Base-by-base conservation (phyloP, 2,329 filamentous ascomycete genomes). In the Talaromyces sp. region DNA sequence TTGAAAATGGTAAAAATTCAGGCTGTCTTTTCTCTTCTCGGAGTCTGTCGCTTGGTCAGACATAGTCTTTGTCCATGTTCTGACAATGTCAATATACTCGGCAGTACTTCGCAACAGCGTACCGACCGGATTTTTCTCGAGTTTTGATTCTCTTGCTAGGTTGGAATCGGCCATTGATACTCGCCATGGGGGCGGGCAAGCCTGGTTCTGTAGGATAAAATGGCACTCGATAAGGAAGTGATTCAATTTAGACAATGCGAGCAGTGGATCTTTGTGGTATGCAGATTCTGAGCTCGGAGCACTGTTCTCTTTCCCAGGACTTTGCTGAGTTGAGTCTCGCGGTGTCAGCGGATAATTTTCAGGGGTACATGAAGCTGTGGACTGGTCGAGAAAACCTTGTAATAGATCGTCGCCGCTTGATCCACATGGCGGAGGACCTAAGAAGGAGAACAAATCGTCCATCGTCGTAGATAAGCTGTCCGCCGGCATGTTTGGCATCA, bases 131-230 rank as follows among this genome's bases (percentile, higher is more conserved):
- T 50, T 50, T 50, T 22, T 31, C 10, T 47, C 39, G n/a, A 35
- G 19, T 52, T 39, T 37, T 7, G 59, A 27, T 33, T 31, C 41
- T 19, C 11, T 22, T n/a, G 5, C n/a, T 13, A 35, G 31, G n/a
- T 37, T 56, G 4, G 16, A 1, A 22, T 56, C 16, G 27, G 13
- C 24, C 27, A 50, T 50, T 39, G 43, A 56, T 56, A 39, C 10
- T 27, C 33, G 59, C 43, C 41, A 61, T 6, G 59, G 59, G 4
- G 43, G 59, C 39, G 59, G 8, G 45, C 59, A 61, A n/a, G 45
- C 24, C 3, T 37, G 24, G 39, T 27, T 37, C 39, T 50, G 31
- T 9, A 61, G n/a, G 22, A 37, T 24, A 16, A 50, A 14, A 19
- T 35, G 41, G 31, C 43, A 61, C 33, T 61, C 59, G 31, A 35